Conservation (phyloP, 2,329 filamentous ascomycete genomes). For the Diaporthe vexans region DNA sequence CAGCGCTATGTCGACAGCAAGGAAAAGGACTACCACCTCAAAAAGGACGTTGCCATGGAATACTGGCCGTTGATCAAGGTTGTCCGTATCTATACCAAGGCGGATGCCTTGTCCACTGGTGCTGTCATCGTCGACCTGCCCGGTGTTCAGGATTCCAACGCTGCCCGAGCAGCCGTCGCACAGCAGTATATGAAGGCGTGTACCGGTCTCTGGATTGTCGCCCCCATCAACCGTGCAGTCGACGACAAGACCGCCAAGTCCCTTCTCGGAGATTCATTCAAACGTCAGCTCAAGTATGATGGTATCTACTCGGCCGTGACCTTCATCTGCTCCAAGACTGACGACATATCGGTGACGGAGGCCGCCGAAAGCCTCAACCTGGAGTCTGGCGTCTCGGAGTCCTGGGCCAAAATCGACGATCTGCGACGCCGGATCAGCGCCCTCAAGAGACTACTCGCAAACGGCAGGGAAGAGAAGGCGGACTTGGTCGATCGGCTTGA, state of each 20-base stretch:
- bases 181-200: constrained; percentile 15
- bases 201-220: neutral
- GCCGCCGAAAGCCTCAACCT: neutral
- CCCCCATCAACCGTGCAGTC: constrained; percentile 17
- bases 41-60: constrained; percentile 1
- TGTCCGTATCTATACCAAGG: constrained; percentile 11
- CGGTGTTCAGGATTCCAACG: constrained; percentile 9
- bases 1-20: constrained; percentile 13
- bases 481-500: constrained; percentile 6
- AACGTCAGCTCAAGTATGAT: constrained; percentile 10
- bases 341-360: neutral
- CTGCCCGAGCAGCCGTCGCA: constrained; percentile 11
- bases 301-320: constrained; percentile 15
- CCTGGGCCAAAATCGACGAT: neutral
- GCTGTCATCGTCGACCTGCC: constrained; percentile 15
- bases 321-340: constrained; percentile 10
- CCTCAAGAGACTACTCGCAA: neutral
- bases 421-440: neutral
- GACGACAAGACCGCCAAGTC: constrained; percentile 14
- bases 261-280: constrained; percentile 5
- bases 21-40: constrained; percentile 1
- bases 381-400: neutral
- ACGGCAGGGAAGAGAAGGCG: neutral
- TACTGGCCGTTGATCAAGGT: constrained; percentile 18
- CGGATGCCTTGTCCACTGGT: constrained; percentile 11